A percentile compares a stretch with the other conserved stretches of the same genome.
Evolutionary conservation across 768 basidiomycete species (phyloP).

Genomic region (Rhodotorula diobovata): DNA sequence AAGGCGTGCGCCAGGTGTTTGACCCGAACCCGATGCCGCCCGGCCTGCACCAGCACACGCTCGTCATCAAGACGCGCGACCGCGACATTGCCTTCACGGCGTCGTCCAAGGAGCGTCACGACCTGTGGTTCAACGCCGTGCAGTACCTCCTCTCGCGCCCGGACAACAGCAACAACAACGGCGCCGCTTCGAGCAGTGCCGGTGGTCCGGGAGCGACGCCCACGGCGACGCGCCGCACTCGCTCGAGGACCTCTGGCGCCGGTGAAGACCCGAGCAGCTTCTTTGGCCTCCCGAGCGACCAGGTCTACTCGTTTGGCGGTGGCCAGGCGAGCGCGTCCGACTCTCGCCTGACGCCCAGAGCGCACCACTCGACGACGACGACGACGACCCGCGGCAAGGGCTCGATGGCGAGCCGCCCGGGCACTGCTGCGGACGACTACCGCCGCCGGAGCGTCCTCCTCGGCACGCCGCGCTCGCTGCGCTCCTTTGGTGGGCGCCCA

Average conservation of each 20-base stretch:
- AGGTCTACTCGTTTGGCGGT: slow-evolving; percentile 13
- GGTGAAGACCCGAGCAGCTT: background rate
- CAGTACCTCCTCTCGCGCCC: slow-evolving; percentile 84
- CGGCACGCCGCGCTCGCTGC: slow-evolving; percentile 46
- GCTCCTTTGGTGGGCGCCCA: slow-evolving; percentile 23
- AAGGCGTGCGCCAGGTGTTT: slow-evolving; percentile 81
- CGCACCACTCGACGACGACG: background rate
- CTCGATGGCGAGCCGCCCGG: slow-evolving; percentile 63
- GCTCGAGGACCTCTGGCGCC: background rate
- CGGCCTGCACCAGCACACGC: slow-evolving; percentile 84
- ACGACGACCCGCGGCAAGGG: background rate
- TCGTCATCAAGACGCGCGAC: slow-evolving; percentile 85
- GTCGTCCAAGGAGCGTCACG: slow-evolving; percentile 87
- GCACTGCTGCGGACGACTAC: slow-evolving; percentile 88
- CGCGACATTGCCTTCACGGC: slow-evolving; percentile 99
- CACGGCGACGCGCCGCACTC: background rate
- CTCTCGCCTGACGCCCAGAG: slow-evolving; percentile 29
- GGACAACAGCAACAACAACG: no score
- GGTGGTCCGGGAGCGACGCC: background rate
- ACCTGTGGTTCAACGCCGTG: slow-evolving; percentile 88
- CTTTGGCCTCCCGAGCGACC: slow-evolving; percentile 10
- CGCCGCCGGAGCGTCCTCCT: slow-evolving; percentile 21
- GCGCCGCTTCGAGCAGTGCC: slow-evolving; percentile 19
- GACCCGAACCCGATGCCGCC: slow-evolving; percentile 96
- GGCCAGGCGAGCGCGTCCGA: slow-evolving; percentile 35